A percentile compares a stretch with the other conserved stretches of the same genome.
These are phyloP conservation scores for Vigna mungo DNA, from an alignment of 306 rosid species.

Conservation along the genomic window DNA sequence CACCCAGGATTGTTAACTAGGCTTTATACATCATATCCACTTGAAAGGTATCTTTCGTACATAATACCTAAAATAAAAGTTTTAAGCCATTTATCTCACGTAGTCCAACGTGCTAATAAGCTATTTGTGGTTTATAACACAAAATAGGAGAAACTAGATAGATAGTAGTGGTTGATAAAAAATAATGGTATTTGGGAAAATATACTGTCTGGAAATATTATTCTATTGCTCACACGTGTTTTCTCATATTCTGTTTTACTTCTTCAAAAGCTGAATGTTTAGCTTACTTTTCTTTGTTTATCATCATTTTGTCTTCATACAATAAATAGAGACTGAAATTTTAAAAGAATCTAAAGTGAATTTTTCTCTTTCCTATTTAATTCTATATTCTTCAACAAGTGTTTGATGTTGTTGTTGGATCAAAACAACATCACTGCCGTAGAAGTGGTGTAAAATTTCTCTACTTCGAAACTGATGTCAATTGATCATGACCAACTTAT, in stretches of 20 bases:
- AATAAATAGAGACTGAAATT: constrained; percentile 29
- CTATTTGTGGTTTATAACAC: constrained; percentile 2
- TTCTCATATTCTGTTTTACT: not conserved
- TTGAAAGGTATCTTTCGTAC: constrained; percentile 25
- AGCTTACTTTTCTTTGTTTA: constrained; percentile 7
- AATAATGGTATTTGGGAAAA: not conserved
- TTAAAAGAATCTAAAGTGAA: constrained; percentile 18
- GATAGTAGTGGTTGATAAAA: not conserved
- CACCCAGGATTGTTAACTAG: not conserved
- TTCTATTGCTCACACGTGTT: not conserved
- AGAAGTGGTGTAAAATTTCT: not conserved
- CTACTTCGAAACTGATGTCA: constrained; percentile 25
- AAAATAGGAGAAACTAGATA: constrained; percentile 4
- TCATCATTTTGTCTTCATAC: not conserved
- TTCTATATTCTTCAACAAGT: constrained; percentile 18
- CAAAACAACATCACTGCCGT: constrained; percentile 16
- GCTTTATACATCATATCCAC: not conserved
- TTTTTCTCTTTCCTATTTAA: constrained; percentile 34
- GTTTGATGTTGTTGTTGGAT: constrained; percentile 1
- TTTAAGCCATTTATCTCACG: not conserved
- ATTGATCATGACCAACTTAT: constrained; percentile 34
- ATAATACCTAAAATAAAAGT: not conserved
- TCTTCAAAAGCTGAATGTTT: not conserved
- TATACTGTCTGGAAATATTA: not conserved
- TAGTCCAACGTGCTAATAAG: not conserved